Percentiles rank a stretch among this genome's conserved stretches.
phyloP scores from a whole-genome alignment of 768 basidiomycete genomes.

The Boletus coccyginus region DNA sequence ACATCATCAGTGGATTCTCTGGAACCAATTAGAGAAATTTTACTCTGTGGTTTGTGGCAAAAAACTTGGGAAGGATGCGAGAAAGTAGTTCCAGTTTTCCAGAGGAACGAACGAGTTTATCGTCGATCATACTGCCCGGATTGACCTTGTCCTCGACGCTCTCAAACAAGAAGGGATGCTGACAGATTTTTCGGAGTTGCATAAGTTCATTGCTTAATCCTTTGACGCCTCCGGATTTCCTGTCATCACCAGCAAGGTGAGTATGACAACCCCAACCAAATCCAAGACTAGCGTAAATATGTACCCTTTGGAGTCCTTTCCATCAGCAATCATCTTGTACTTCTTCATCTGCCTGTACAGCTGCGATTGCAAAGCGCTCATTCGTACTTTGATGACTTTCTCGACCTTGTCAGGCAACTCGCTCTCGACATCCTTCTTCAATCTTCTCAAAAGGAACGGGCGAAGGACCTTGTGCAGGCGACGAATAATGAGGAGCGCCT shows the following conservation, averaged over 20 bases:
- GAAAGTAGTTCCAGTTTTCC: constrained; percentile 94
- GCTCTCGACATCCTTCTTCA: constrained; percentile 97
- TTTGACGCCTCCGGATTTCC: constrained; percentile 76
- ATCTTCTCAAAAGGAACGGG: constrained; percentile 85
- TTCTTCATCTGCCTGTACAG: constrained; percentile 98
- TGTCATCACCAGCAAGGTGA: constrained; percentile 26
- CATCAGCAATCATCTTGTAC: constrained; percentile 93
- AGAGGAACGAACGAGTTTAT: constrained; percentile 79
- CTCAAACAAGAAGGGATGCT: constrained; percentile 96
- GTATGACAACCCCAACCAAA: background rate
- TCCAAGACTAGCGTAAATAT: constrained; percentile 16
- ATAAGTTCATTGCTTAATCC: constrained; percentile 93
- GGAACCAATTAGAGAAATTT: constrained; percentile 12
- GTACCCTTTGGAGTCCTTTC: constrained; percentile 72
- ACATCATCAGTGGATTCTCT: background rate
- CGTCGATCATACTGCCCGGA: constrained; percentile 76
- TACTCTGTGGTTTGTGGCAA: constrained; percentile 86
- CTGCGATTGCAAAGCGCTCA: constrained; percentile 90
- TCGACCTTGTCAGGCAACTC: constrained; percentile 97
- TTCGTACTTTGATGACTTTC: constrained; percentile 94
- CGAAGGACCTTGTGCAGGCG: constrained; percentile 94
- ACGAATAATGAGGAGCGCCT: constrained; percentile 93
- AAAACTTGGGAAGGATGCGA: constrained; percentile 93
- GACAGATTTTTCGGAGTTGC: constrained; percentile 97
- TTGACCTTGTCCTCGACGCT: constrained; percentile 94